These are phyloP conservation scores for Linnemannia zychae DNA, from an alignment of 192 early-diverging fungal species.

Conservation along the genomic window DNA sequence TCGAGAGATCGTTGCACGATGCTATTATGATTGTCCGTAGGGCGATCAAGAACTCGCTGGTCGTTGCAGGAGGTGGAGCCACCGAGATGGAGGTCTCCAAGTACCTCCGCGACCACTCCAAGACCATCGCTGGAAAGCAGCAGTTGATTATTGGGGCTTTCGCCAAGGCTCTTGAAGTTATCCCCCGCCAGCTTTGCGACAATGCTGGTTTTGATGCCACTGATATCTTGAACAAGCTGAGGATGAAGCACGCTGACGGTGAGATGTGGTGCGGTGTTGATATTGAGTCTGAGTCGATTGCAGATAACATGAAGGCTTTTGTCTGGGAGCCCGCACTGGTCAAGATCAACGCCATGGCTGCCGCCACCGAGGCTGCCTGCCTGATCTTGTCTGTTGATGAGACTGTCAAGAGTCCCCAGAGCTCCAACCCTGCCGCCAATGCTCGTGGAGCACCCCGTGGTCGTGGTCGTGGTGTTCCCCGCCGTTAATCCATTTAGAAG, in stretches of 20 bases:
- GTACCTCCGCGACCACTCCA: slow-evolving; percentile 92
- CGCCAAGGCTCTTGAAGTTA: slow-evolving; percentile 96
- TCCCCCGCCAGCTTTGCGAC: slow-evolving; percentile 98
- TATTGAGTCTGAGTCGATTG: slow-evolving; percentile 87
- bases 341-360: slow-evolving; percentile 96
- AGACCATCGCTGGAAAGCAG: slow-evolving; percentile 98
- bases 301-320: slow-evolving; percentile 92
- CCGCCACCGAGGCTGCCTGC: slow-evolving; percentile 96
- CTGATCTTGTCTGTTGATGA: slow-evolving; percentile 97
- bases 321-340: slow-evolving; percentile 99
- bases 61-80: slow-evolving; percentile 98
- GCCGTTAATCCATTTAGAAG: slow-evolving; percentile 53
- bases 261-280: slow-evolving; percentile 94
- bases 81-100: slow-evolving; percentile 98
- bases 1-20: slow-evolving; percentile 97
- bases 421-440: slow-evolving; percentile 79
- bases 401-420: slow-evolving; percentile 93
- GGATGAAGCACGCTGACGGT: slow-evolving; percentile 90
- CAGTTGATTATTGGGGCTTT: slow-evolving; percentile 96
- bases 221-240: slow-evolving; percentile 96
- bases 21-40: slow-evolving; percentile 99
- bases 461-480: slow-evolving; percentile 77
- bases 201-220: slow-evolving; percentile 99
- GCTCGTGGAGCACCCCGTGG: slow-evolving; percentile 67
- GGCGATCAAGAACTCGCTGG: slow-evolving; percentile 95